Percentiles rank a stretch among this genome's conserved stretches.
Conservation (phyloP, 306 rosid species). For the Ziziphus jujuba region DNA sequence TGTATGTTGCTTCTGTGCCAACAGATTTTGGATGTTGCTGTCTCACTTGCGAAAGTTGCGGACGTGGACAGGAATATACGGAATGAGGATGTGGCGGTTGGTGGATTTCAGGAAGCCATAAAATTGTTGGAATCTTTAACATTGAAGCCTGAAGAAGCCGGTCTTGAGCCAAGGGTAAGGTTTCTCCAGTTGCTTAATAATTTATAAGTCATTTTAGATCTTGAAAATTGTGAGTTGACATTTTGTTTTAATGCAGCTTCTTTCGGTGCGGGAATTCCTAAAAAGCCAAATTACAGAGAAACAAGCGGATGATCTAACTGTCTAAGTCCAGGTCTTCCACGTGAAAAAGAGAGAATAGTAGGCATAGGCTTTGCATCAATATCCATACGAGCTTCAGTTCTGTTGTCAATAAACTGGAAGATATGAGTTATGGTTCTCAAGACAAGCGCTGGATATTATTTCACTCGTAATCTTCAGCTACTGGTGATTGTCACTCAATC, state of each 20-base stretch:
- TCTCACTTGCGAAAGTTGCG: slow-evolving; percentile 87
- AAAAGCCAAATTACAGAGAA: slow-evolving; percentile 60
- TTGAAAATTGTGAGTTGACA: not conserved
- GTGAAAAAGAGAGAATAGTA: slow-evolving; percentile 12
- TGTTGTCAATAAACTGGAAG: slow-evolving; percentile 6
- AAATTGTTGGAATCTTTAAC: slow-evolving; percentile 60
- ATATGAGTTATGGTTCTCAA: not conserved
- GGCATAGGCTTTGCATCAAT: not conserved
- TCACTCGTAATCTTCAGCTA: not conserved
- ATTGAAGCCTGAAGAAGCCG: slow-evolving; percentile 58
- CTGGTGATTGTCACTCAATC: slow-evolving; percentile 3
- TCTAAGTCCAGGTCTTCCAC: slow-evolving; percentile 19
- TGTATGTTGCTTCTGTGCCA: slow-evolving; percentile 15
- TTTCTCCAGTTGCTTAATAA: slow-evolving; percentile 7
- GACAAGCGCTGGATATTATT: not conserved
- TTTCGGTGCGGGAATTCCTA: slow-evolving; percentile 74
- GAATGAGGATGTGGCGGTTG: slow-evolving; percentile 56
- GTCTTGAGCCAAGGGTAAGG: slow-evolving; percentile 66
- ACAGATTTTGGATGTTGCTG: slow-evolving; percentile 75
- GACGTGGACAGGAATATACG: slow-evolving; percentile 76
- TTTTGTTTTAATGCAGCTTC: slow-evolving; percentile 41
- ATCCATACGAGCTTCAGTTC: not conserved
- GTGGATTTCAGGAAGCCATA: slow-evolving; percentile 80
- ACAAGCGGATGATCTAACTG: slow-evolving; percentile 44
- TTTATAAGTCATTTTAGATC: not conserved